Base-by-base conservation (phyloP, 2,329 filamentous ascomycete genomes). In the Aspergillus spinulosporus region DNA sequence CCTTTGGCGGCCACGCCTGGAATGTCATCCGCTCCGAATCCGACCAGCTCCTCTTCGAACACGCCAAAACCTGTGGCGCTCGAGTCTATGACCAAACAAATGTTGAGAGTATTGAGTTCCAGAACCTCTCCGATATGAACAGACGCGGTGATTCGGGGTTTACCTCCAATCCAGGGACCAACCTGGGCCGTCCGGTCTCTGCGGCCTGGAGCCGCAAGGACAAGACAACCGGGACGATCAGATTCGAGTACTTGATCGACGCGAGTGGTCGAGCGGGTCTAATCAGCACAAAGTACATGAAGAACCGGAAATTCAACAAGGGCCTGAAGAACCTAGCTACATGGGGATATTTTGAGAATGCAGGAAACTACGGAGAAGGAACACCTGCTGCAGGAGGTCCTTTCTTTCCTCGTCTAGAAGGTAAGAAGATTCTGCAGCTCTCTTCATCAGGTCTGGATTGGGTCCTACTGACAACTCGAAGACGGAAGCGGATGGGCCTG, bases 171-270 rank as follows among this genome's bases (percentile, higher is more conserved):
- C 21, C 21, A 21, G 21, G 21, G 21, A 21, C 21, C 21, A 21
- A 21, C 21, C 21, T 21, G 21, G 21, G 37, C 6, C 15, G 45
- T 5, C 55, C 50, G 1, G 50, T 57, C 5, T 53, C 55, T 6
- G 55, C 55, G 5, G 37, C 12, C 2, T 57, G 46, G 45, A 37
- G 26, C 11, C 28, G 36, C 14, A 57, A 57, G 31, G 55, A 57
- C 12, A 45, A 45, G 2, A 11, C 14, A 3, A 40, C 37, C 1
- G 50, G 55, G 8, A 46, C 40, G 9, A 50, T 57, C 28, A 4
- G 14, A 1, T 80, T 81, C 52, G 65, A 80, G 8, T 81, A 80
- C 56, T 40, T 82, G 15, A 63, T 82, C 1, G 78, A 82, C 62
- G 80, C 79, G 0, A 76, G 69, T 51, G 79, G 80, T 1, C 70